Evolutionary conservation across 495 filamentous ascomycete species (phyloP).

Genomic region (Pseudoneurospora amorphoporcata): DNA sequence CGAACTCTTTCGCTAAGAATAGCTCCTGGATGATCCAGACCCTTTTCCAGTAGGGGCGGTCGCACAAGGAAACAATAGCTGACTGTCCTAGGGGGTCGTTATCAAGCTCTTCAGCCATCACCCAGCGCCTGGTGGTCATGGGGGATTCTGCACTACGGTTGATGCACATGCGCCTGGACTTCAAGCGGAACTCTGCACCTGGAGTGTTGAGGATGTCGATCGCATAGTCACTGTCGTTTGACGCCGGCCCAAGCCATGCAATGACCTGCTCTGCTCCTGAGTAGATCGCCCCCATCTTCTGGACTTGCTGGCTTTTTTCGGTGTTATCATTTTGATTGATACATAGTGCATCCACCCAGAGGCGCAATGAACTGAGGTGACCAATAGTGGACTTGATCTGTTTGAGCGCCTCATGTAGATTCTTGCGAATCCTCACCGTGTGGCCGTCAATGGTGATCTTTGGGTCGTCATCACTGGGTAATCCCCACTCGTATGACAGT

Average conservation of each 20-base stretch:
- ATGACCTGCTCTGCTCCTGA: not conserved
- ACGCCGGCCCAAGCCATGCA: not conserved
- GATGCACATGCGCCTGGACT: no score
- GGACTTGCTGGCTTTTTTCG: not conserved
- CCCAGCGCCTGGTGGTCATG: no score
- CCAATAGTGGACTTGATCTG: not conserved
- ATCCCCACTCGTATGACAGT: not conserved
- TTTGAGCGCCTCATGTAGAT: not conserved
- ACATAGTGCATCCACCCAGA: conserved; percentile 2
- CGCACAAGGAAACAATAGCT: not conserved
- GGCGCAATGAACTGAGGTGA: not conserved
- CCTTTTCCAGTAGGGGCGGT: not conserved
- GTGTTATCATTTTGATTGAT: conserved; percentile 2
- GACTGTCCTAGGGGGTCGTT: not conserved
- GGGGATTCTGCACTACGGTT: no score
- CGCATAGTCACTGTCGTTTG: not conserved
- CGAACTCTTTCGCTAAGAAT: not conserved
- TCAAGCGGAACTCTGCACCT: no score
- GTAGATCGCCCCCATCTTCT: not conserved
- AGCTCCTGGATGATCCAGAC: not conserved
- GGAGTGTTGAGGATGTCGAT: not conserved
- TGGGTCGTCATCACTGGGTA: not conserved
- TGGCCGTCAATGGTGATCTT: not conserved
- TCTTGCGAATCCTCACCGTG: not conserved
- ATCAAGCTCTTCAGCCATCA: not conserved